A percentile compares a stretch with the other conserved stretches of the same genome.
These are phyloP conservation scores for Botrytis pseudocinerea DNA, from an alignment of 2,329 filamentous ascomycete genomes.

Conservation along the genomic window DNA sequence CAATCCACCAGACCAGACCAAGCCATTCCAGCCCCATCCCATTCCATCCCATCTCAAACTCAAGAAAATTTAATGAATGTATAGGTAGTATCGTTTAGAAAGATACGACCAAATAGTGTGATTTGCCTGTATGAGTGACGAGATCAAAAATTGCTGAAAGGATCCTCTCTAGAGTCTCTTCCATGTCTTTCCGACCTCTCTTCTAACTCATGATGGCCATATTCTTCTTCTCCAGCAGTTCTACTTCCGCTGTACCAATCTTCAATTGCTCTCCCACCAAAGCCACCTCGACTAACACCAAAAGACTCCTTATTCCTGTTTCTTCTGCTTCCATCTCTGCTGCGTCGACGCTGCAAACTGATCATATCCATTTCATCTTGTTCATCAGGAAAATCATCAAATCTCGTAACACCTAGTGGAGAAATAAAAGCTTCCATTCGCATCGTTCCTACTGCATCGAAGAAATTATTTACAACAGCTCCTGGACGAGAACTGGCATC, in stretches of 20 bases:
- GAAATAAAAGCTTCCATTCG: slow-evolving; percentile 97
- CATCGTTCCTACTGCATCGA: slow-evolving; percentile 85
- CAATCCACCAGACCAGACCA: background rate
- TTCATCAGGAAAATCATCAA: slow-evolving; percentile 40
- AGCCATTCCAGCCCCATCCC: background rate
- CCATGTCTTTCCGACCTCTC: slow-evolving; percentile 42
- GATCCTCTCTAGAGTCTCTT: slow-evolving; percentile 55
- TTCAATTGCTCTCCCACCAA: slow-evolving; percentile 46
- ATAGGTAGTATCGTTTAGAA: background rate
- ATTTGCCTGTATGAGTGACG: background rate
- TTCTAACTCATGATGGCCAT: slow-evolving; percentile 39
- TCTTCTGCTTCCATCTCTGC: slow-evolving; percentile 35
- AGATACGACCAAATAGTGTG: slow-evolving; percentile 2
- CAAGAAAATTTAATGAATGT: slow-evolving; percentile 24
- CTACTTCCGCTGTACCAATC: slow-evolving; percentile 52
- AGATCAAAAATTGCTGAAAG: slow-evolving; percentile 59
- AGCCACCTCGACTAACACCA: slow-evolving; percentile 31
- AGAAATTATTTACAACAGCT: slow-evolving; percentile 55
- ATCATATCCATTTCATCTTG: slow-evolving; percentile 40
- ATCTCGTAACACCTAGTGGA: slow-evolving; percentile 48
- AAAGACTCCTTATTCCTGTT: slow-evolving; percentile 39
- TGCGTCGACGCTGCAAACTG: slow-evolving; percentile 34
- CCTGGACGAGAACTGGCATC: slow-evolving; percentile 38
- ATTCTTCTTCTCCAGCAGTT: slow-evolving; percentile 56
- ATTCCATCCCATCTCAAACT: slow-evolving; percentile 5